Base-by-base conservation (phyloP, 148 eudicot genomes). In the Rheum nobile region DNA sequence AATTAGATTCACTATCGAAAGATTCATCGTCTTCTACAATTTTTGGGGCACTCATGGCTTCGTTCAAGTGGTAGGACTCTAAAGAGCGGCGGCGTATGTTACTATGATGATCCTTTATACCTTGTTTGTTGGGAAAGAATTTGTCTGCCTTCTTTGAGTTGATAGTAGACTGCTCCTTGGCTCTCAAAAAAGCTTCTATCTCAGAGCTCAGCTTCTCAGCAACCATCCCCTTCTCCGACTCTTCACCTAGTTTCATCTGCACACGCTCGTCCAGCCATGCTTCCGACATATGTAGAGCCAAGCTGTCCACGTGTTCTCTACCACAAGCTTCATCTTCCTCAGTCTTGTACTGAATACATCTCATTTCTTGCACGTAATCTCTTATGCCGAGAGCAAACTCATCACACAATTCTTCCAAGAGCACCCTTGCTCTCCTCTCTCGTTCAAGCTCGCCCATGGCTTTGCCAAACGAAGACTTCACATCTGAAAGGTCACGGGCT, bases 201-300 rank as follows among this genome's bases (percentile, higher is more conserved):
- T 95, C 97, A 6, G 78, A 80, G 71, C 88, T 81, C 28, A 95
- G 80, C 84, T 86, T 88, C 32, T 95, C 96, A 11, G 83, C 85
- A 61, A 85, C 76, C 73, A 80, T 82, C 63, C 77, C 71, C 69
- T 85, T 83, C 29, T 71, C 73, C 1, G 29, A 43, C 14, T 80
- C 68, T 74, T 81, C 84, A 43, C 75, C 80, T 28, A 84, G 54
- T 76, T 88, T 86, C 91, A 85, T 85, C 55, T 89, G 97, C 78
- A 85, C 79, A 42, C 97, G 79, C 55, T 89, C 98, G 74, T 94
- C 98, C 55, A 94, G 76, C 96, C 98, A 91, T n/a, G 93, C 90
- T 85, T 91, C 97, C 1, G 96, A 91, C 34, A 91, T 80, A 78
- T 89, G 97, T 43, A 94, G 87, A 72, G 88, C 83, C 70, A 91